Conservation (phyloP, 1,284 basidiomycete genomes). For the Vanrija sp. region DNA sequence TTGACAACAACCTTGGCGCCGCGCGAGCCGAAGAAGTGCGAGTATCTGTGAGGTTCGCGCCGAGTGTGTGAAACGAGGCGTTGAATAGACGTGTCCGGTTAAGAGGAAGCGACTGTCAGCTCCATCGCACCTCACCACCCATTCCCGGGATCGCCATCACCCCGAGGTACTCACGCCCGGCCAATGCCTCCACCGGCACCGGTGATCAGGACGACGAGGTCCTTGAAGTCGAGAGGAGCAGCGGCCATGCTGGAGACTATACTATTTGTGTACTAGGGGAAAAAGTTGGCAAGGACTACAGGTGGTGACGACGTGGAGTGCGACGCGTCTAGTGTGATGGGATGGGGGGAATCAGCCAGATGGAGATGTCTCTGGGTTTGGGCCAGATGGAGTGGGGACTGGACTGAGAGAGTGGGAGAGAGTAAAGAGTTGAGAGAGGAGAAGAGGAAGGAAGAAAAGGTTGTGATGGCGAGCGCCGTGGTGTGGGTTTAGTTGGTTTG, state of each 20-base stretch:
- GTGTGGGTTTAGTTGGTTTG: background rate
- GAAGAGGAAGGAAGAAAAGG: background rate
- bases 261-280: background rate
- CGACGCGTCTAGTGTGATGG: no score
- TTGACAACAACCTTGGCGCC: constrained; percentile 95
- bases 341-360: no score
- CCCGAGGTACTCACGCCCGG: constrained; percentile 61
- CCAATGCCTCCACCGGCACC: constrained; percentile 95
- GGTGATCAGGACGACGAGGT: constrained; percentile 88
- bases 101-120: background rate
- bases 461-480: background rate
- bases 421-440: background rate
- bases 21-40: constrained; percentile 79
- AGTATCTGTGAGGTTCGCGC: constrained; percentile 61
- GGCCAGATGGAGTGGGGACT: no score
- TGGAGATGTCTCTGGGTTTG: no score
- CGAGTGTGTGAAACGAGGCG: background rate
- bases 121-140: background rate
- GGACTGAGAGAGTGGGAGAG: background rate
- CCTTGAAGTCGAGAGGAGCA: constrained; percentile 61
- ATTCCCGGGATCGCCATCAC: background rate
- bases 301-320: background rate
- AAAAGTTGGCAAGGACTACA: background rate
- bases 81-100: background rate
- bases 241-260: constrained; percentile 6